These are phyloP conservation scores for Triticum dicoccoides DNA, from an alignment of 176 grass and related monocot species.

Conservation along the genomic window DNA sequence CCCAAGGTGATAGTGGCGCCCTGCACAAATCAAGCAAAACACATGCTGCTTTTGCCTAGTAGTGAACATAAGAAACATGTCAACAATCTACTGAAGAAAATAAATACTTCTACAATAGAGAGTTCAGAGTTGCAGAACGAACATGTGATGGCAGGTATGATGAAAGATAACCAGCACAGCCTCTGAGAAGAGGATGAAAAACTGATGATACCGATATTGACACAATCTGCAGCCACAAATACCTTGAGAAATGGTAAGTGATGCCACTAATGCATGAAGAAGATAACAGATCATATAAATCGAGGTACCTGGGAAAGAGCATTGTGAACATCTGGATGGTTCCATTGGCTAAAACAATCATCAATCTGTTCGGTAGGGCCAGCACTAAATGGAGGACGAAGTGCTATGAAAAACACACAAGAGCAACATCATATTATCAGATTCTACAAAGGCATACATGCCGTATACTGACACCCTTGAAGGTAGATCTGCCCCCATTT, in stretches of 20 bases:
- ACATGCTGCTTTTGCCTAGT: conserved; percentile 86
- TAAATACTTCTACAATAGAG: conserved; percentile 22
- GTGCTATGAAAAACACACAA: conserved; percentile 48
- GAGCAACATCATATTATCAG: conserved; percentile 32
- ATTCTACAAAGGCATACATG: background rate
- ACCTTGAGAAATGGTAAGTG: conserved; percentile 36
- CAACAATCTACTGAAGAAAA: conserved; percentile 23
- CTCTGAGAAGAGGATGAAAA: conserved; percentile 79
- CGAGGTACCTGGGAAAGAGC: conserved; percentile 80
- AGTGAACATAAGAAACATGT: conserved; percentile 25
- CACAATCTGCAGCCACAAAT: conserved; percentile 67
- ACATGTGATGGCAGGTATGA: conserved; percentile 85
- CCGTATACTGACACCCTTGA: background rate
- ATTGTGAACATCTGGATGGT: conserved; percentile 63
- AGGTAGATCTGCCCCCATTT: background rate
- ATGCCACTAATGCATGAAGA: conserved; percentile 28
- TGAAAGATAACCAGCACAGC: conserved; percentile 92
- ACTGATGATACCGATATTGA: conserved; percentile 76
- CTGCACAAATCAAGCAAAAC: conserved; percentile 88
- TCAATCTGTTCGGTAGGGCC: conserved; percentile 64
- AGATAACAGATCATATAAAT: conserved; percentile 31
- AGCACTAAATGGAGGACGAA: conserved; percentile 70
- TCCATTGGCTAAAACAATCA: conserved; percentile 88
- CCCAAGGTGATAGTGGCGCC: conserved; percentile 81
- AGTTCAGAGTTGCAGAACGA: conserved; percentile 38